A percentile compares a stretch with the other conserved stretches of the same genome.
phyloP scores from a whole-genome alignment of 805 yeast genomes.

The Danielia reshetovae region DNA sequence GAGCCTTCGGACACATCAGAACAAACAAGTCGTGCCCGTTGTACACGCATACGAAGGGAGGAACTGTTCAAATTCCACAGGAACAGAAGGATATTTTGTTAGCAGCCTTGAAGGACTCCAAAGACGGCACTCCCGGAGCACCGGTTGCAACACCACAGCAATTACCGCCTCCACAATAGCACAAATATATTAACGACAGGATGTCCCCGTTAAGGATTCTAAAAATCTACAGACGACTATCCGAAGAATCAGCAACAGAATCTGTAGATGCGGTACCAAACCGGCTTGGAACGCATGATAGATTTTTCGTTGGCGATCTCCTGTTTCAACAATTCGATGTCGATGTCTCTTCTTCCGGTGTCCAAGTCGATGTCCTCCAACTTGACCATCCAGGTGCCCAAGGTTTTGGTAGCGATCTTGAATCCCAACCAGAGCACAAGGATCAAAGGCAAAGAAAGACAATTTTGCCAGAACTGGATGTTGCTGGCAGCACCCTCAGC shows the following conservation, averaged over 20 bases:
- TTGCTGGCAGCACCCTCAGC: constrained; percentile 19
- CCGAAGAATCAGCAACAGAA: constrained; percentile 27
- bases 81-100: constrained; percentile 17
- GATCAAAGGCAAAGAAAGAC: constrained; percentile 40
- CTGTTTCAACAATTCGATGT: constrained; percentile 35
- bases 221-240: too few relatives aligned
- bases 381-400: constrained; percentile 32
- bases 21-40: constrained; percentile 91
- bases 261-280: constrained; percentile 24
- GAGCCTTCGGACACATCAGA: constrained; percentile 90
- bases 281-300: constrained; percentile 20
- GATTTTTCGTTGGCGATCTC: constrained; percentile 33
- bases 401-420: constrained; percentile 31
- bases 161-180: background rate
- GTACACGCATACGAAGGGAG: constrained; percentile 44
- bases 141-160: background rate
- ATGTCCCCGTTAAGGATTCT: background rate
- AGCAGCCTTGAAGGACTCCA: constrained; percentile 14
- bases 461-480: constrained; percentile 46
- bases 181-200: background rate
- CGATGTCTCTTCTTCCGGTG: constrained; percentile 48
- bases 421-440: constrained; percentile 42
- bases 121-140: too few relatives aligned
- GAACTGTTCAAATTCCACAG: constrained; percentile 18
- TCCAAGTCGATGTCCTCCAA: constrained; percentile 56